Percentiles rank a stretch among this genome's conserved stretches.
These are phyloP conservation scores for Leptomonas seymouri DNA, from an alignment of 208 protist genomes.

Conservation along the genomic window DNA sequence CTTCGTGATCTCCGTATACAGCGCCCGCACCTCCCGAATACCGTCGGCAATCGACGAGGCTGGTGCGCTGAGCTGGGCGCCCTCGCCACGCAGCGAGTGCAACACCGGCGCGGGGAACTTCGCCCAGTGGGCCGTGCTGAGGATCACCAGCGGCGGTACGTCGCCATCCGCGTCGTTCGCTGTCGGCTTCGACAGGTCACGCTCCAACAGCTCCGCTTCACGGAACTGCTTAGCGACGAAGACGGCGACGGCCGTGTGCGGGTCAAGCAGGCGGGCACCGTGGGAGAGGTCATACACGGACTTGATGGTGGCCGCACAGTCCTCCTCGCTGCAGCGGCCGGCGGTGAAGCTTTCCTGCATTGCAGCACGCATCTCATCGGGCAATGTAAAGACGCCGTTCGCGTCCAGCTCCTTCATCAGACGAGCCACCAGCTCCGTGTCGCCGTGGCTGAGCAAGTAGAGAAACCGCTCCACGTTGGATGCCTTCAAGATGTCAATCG, in stretches of 20 bases:
- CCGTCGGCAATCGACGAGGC: conserved; percentile 21
- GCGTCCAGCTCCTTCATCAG: conserved; percentile 77
- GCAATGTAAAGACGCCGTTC: conserved; percentile 58
- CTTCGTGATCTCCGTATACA: conserved; percentile 21
- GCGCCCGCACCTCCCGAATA: conserved; percentile 20
- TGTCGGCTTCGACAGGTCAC: conserved; percentile 31
- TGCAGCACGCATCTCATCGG: conserved; percentile 39
- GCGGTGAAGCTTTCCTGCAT: conserved; percentile 73
- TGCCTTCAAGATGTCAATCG: conserved; percentile 93
- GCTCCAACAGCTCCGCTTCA: conserved; percentile 34
- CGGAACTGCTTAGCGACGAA: conserved; percentile 69
- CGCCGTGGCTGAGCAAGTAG: conserved; percentile 83
- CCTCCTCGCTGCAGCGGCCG: conserved; percentile 70
- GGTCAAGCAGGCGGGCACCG: conserved; percentile 69
- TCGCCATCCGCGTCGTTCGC: conserved; percentile 16
- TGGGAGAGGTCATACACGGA: conserved; percentile 53
- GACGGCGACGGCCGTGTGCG: conserved; percentile 86
- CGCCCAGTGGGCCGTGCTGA: conserved; percentile 86
- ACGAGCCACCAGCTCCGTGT: conserved; percentile 58
- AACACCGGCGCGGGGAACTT: conserved; percentile 86
- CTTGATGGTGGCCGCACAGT: conserved; percentile 82
- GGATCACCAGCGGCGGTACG: conserved; percentile 61
- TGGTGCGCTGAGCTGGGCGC: conserved; percentile 18
- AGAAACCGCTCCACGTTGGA: conserved; percentile 97
- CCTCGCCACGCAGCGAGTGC: conserved; percentile 65